phyloP scores from a whole-genome alignment of 306 rosid species.

The Lithocarpus polystachyus region DNA sequence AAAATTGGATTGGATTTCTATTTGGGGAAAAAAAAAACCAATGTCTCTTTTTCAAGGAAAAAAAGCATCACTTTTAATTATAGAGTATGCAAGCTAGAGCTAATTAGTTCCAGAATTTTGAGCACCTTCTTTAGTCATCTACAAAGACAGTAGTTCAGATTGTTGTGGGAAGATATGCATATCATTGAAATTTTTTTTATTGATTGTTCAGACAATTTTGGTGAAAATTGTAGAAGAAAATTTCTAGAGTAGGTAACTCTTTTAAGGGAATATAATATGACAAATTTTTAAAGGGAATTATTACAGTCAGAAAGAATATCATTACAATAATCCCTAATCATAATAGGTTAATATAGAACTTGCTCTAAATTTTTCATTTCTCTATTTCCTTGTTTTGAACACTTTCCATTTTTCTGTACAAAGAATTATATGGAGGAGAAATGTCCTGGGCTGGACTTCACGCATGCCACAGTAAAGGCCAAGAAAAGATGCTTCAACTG shows the following conservation, averaged over 20 bases:
- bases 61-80: too few relatives aligned
- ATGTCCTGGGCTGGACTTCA: neutral
- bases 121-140: too few relatives aligned
- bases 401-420: neutral
- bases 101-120: too few relatives aligned
- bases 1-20: too few relatives aligned
- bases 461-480: neutral
- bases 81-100: too few relatives aligned
- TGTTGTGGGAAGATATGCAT: neutral
- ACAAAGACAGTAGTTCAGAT: neutral
- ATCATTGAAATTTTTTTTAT: neutral
- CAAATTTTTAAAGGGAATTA: too few relatives aligned
- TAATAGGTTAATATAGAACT: neutral
- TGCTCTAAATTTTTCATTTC: neutral
- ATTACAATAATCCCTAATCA: neutral
- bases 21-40: too few relatives aligned
- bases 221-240: neutral
- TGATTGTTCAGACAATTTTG: neutral
- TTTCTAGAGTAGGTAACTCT: neutral
- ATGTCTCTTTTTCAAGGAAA: too few relatives aligned
- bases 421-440: neutral
- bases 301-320: neutral
- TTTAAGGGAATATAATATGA: neutral
- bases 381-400: neutral
- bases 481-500: neutral